Evolutionary conservation across 2,329 filamentous ascomycete species (phyloP).

Genomic region (Cladophialophora immunda): DNA sequence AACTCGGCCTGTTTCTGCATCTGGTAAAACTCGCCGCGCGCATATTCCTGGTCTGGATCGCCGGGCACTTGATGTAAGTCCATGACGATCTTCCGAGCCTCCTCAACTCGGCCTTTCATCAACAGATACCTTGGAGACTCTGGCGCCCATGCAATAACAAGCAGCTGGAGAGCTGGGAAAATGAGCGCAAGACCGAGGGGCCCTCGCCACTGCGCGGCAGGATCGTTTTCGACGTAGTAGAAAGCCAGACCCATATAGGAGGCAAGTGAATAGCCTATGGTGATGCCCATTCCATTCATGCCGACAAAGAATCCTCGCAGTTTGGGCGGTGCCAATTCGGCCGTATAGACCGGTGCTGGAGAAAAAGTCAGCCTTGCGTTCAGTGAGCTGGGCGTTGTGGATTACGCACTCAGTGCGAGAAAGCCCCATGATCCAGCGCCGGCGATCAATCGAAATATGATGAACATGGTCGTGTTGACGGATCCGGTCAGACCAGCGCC

Average conservation of each 20-base stretch:
- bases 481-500: not conserved
- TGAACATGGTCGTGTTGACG: slow-evolving; percentile 12
- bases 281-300: slow-evolving; percentile 5
- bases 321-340: slow-evolving; percentile 22
- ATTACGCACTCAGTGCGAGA: slow-evolving; percentile 4
- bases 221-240: slow-evolving; percentile 7
- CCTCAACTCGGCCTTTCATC: slow-evolving; percentile 39
- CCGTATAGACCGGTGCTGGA: not conserved
- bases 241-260: slow-evolving; percentile 23
- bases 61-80: slow-evolving; percentile 28
- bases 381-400: not conserved
- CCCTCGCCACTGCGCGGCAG: slow-evolving; percentile 11
- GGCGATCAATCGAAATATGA: slow-evolving; percentile 43
- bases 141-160: slow-evolving; percentile 38
- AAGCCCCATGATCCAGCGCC: slow-evolving; percentile 9
- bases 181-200: slow-evolving; percentile 8
- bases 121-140: slow-evolving; percentile 43
- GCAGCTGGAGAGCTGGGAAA: not conserved
- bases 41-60: slow-evolving; percentile 24
- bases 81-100: slow-evolving; percentile 36
- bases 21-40: slow-evolving; percentile 30
- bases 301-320: slow-evolving; percentile 21
- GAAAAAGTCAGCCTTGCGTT: not conserved
- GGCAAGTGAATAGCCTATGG: slow-evolving; percentile 19
- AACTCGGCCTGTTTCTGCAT: slow-evolving; percentile 31